Percentiles rank a stretch among this genome's conserved stretches.
Conservation (phyloP, 2,329 filamentous ascomycete genomes). For the Lachnellula occidentalis region DNA sequence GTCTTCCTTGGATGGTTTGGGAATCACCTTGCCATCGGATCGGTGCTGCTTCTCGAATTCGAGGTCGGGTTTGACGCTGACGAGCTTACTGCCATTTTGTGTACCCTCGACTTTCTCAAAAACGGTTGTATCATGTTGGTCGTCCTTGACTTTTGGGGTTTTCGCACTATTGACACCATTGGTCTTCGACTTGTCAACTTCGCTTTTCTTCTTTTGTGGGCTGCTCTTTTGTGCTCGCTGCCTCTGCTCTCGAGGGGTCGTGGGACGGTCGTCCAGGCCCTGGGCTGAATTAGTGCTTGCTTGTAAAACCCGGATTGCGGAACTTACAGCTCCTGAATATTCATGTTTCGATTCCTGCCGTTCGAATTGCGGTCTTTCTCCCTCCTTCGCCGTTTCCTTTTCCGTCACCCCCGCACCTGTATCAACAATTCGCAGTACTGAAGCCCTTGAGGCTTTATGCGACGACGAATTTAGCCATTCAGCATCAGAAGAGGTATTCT, state of each 20-base stretch:
- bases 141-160: slow-evolving; percentile 6
- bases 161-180: not conserved
- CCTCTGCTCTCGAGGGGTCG: slow-evolving; percentile 22
- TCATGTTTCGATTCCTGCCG: slow-evolving; percentile 25
- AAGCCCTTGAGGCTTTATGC: slow-evolving; percentile 21
- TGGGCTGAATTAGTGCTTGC: slow-evolving; percentile 11
- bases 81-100: slow-evolving; percentile 21
- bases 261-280: slow-evolving; percentile 28
- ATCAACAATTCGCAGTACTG: slow-evolving; percentile 27
- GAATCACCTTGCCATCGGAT: slow-evolving; percentile 9
- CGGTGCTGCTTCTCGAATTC: slow-evolving; percentile 16
- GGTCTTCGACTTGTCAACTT: not conserved
- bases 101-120: slow-evolving; percentile 24
- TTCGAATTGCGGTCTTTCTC: slow-evolving; percentile 14
- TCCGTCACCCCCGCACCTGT: slow-evolving; percentile 7
- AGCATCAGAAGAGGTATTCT: not conserved
- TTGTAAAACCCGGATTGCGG: not conserved
- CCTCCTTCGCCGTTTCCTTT: slow-evolving; percentile 1
- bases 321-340: slow-evolving; percentile 24
- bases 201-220: slow-evolving; percentile 12
- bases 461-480: not conserved
- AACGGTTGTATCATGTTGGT: slow-evolving; percentile 9
- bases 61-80: slow-evolving; percentile 21
- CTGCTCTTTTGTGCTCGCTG: slow-evolving; percentile 25
- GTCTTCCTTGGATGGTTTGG: slow-evolving; percentile 19